Base-by-base conservation (phyloP, 805 yeast genomes). In the Candida andamanensis region DNA sequence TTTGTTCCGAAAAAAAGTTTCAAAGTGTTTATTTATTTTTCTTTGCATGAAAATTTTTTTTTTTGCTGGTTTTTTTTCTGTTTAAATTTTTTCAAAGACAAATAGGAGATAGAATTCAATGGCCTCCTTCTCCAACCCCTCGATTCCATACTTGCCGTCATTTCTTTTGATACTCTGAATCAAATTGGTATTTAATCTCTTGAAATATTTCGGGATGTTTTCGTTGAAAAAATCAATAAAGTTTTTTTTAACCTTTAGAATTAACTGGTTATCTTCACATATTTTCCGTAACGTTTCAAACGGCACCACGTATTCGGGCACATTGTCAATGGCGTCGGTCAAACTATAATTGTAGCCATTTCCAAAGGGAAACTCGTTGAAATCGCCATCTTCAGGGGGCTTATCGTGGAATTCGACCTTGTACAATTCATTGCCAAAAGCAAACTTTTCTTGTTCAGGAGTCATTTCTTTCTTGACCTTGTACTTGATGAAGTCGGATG, bases 241-340 rank as follows among this genome's bases (percentile, higher is more conserved):
- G 32, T 84, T 80, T 65, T 78, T 78, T 48, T 80, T 80, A 45
- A 76, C 76, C 37, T 80, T 72, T 37, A 92, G 59, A 35, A 77
- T 80, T 40, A 90, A 58, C 10, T 85, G 85, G 54, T 78, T 84
- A 37, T 86, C 94, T 50, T 80, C 85, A 26, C 96, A 94, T 33
- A 90, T 60, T 35, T 80, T 75, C 55, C 95, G 70, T 36, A 92
- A 74, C 1, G 80, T 74, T 49, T 90, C 97, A 57, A 92, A 87
- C 1, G 97, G 97, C 5, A 92, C 96, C 5, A 92, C 94, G 49
- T 83, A 92, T 51, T 92, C 99, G 0, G 97, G 97, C 15, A 92
- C 96, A 47, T 92, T 80, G 40, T 86, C 96, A 29, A 92, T 90
- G 0, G 99, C 98, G 60, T 92, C 98, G 42, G 78, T 78, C 37